Evolutionary conservation across 23 red algal species (phyloP).

Genomic region (Agarophyton chilense): DNA sequence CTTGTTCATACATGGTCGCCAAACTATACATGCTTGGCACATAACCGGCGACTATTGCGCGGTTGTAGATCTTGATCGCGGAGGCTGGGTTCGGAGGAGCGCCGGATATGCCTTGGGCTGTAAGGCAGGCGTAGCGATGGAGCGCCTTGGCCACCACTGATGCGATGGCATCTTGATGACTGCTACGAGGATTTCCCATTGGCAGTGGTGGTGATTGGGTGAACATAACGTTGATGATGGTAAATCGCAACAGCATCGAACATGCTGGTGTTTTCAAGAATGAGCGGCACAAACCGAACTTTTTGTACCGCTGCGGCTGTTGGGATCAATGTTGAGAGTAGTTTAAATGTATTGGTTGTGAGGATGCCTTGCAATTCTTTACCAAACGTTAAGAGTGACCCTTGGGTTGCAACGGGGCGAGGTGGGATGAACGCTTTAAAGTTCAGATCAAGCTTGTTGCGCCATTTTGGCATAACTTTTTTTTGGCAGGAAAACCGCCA

Average conservation of each 20-base stretch:
- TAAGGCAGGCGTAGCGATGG: background rate
- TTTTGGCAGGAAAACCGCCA: too few species aligned
- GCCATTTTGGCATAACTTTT: too few species aligned
- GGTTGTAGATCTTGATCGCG: background rate
- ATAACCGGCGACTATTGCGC: background rate
- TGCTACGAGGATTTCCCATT: background rate
- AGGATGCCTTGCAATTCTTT: background rate
- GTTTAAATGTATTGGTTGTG: background rate
- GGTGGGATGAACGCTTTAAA: too few species aligned
- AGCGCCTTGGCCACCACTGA: background rate
- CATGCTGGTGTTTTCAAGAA: background rate
- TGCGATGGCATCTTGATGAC: conserved; percentile 9
- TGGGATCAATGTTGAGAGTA: background rate
- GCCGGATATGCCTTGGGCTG: background rate
- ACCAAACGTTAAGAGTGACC: too few species aligned
- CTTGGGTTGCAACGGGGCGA: too few species aligned
- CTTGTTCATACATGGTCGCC: conserved; percentile 27
- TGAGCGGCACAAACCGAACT: background rate
- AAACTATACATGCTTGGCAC: conserved; percentile 23
- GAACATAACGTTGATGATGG: background rate
- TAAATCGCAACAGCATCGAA: background rate
- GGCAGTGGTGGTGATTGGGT: background rate
- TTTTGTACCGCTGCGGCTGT: background rate
- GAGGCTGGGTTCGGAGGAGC: background rate
- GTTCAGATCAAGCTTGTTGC: background rate